Evolutionary conservation across 257 asterid genomes (phyloP).

Genomic region (Lithospermum erythrorhizon): DNA sequence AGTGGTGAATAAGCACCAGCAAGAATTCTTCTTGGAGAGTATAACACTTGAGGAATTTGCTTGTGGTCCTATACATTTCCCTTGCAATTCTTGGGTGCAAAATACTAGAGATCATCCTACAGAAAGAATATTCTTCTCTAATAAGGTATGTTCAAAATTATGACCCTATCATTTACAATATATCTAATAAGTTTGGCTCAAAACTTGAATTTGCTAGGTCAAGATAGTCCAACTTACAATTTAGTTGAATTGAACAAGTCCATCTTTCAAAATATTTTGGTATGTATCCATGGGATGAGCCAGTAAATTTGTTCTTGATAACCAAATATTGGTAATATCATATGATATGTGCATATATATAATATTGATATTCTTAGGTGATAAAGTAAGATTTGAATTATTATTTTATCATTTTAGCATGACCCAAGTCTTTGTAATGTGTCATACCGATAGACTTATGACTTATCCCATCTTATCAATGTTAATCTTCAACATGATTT

Average conservation of each 20-base stretch:
- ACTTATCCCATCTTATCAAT: neutral
- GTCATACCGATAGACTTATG: no score
- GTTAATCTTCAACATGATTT: neutral
- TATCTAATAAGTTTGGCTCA: neutral
- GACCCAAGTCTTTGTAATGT: neutral
- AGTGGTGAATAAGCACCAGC: slow-evolving; percentile 71
- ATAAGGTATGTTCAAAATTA: slow-evolving; percentile 44
- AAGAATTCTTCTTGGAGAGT: slow-evolving; percentile 80
- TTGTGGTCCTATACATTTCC: slow-evolving; percentile 79
- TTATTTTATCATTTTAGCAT: no score
- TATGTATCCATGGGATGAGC: no score
- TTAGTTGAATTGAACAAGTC: neutral
- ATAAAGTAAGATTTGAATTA: neutral
- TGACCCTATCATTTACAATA: neutral
- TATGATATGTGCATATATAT: no score
- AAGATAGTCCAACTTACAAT: neutral
- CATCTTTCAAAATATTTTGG: neutral
- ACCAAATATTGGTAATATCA: no score
- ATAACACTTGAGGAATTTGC: slow-evolving; percentile 84
- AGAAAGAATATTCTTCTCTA: slow-evolving; percentile 72
- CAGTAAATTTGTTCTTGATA: no score
- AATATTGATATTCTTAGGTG: no score
- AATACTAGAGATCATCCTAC: slow-evolving; percentile 62
- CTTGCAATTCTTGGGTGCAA: slow-evolving; percentile 94
- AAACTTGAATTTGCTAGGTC: neutral